Evolutionary conservation across 2,329 filamentous ascomycete genomes (phyloP).

Genomic region (Ophiocordyceps camponoti-floridani): DNA sequence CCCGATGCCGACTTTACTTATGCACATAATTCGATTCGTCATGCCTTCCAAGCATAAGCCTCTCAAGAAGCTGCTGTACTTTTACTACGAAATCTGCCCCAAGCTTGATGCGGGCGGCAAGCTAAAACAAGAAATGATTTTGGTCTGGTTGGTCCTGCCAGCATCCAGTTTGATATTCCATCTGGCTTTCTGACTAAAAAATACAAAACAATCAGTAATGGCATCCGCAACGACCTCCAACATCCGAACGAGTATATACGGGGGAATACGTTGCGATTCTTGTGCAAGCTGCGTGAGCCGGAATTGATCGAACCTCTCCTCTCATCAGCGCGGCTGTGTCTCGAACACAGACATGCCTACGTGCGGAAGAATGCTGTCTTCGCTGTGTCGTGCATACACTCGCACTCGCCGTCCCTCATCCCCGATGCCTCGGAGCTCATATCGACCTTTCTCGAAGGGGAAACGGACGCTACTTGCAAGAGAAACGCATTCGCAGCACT

Average conservation of each 20-base stretch:
- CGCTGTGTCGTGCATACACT: constrained; percentile 80
- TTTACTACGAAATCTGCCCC: constrained; percentile 98
- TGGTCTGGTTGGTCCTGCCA: constrained; percentile 59
- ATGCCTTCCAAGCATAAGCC: constrained; percentile 97
- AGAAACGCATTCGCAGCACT: constrained; percentile 92
- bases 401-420: constrained; percentile 79
- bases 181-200: neutral
- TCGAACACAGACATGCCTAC: constrained; percentile 93
- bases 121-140: constrained; percentile 98
- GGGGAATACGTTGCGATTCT: constrained; percentile 93
- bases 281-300: constrained; percentile 87
- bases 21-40: constrained; percentile 99
- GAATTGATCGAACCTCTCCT: constrained; percentile 93
- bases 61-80: constrained; percentile 95
- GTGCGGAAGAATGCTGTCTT: constrained; percentile 97
- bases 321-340: constrained; percentile 76
- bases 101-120: constrained; percentile 87
- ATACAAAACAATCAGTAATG: constrained; percentile 48
- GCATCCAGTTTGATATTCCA: neutral
- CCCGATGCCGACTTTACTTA: constrained; percentile 83
- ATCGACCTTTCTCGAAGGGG: constrained; percentile 70
- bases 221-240: constrained; percentile 92
- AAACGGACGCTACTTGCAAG: constrained; percentile 92
- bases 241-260: constrained; percentile 97
- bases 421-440: constrained; percentile 91